Evolutionary conservation across 192 early-diverging fungal genomes (phyloP), one percentile per base, ranked within the genome.

Genomic region (Piromyces finnis): DNA sequence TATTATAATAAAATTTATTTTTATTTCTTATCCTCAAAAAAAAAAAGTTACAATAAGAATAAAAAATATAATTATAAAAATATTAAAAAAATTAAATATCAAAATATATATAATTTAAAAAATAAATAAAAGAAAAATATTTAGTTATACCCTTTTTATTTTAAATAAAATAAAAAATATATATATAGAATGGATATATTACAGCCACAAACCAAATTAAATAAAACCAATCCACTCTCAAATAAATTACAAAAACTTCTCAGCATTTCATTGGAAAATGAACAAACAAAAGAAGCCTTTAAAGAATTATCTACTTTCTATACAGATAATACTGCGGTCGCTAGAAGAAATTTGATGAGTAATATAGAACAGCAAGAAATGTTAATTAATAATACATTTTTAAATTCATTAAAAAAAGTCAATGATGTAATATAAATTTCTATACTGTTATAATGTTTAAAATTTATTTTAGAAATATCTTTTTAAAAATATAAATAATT

Each of bases 221-320:
- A 51, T 51, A 51, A 84, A 84, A n/a, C 81, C 77, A 86, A 88
- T 79, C 87, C 87, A 13, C 77, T 88, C 68, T 84, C 86, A 17
- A 80, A 82, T 29, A 87, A 87, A 81, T 83, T 88, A 22, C 79
- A 79, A 26, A 87, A 88, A 79, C 84, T 85, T 11, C 78, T 88
- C 30, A 26, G 36, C 18, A 29, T 86, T 82, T 87, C 90, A 29
- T 81, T 93, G n/a, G 92, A 93, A 78, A 88, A 90, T 79, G 79
- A 84, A 28, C 86, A 89, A 77, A 89, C 89, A n/a, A 90, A 88
- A 83, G 84, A 87, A n/a, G 91, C 92, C 5, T 85, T 92, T 35
- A 85, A 86, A 51, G 86, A 90, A 6, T 83, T 93, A 28, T 88
- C 91, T 1, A 89, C 89, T 77, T 89, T 91, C 79, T 92, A 91